Conservation (phyloP, 129 eudicot species). For the Silybum marianum region DNA sequence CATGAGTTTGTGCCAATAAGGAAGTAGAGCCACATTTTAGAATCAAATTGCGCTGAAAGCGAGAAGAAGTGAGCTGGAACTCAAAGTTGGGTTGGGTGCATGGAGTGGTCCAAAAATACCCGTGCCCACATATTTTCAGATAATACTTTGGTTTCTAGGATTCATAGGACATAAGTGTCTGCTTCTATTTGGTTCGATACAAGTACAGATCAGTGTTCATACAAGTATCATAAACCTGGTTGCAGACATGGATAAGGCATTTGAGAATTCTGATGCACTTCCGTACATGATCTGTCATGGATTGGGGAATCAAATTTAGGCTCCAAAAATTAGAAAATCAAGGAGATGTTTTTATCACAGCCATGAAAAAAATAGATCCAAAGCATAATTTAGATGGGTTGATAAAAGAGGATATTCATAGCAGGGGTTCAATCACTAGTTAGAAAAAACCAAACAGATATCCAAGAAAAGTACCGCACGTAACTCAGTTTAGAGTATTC, state of each 20-base stretch:
- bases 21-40: background rate
- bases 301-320: background rate
- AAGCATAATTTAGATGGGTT: background rate
- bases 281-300: background rate
- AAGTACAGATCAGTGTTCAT: background rate
- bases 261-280: background rate
- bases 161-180: background rate
- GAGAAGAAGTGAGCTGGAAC: background rate
- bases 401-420: background rate
- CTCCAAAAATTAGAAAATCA: background rate
- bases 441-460: background rate
- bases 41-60: background rate
- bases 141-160: background rate
- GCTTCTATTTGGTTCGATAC: background rate
- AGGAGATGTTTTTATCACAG: background rate
- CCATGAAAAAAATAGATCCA: background rate
- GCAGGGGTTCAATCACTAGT: background rate
- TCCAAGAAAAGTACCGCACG: background rate
- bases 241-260: background rate
- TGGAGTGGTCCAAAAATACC: background rate
- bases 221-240: background rate
- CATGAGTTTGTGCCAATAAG: conserved; percentile 26
- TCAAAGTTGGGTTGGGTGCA: background rate
- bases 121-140: background rate
- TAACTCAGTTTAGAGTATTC: background rate